A percentile compares a stretch with the other conserved stretches of the same genome.
These are phyloP conservation scores for Penicillium frequentans DNA, from an alignment of 2,329 filamentous ascomycete genomes.

Conservation along the genomic window DNA sequence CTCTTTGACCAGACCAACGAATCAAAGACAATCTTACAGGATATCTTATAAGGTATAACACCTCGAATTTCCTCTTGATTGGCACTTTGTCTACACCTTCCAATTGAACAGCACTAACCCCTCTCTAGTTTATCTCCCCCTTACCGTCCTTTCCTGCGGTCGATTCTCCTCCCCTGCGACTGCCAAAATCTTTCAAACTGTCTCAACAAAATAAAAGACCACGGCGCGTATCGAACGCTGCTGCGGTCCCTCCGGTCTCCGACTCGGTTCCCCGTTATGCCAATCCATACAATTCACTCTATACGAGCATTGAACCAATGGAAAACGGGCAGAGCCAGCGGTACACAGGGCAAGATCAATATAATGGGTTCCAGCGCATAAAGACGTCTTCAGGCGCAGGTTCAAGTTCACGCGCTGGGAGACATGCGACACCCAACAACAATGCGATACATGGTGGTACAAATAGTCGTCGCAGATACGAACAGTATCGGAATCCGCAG, in stretches of 20 bases:
- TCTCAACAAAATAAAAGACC: constrained; percentile 12
- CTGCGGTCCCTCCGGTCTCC: background rate
- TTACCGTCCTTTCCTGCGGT: background rate
- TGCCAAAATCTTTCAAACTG: constrained; percentile 10
- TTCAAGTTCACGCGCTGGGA: background rate
- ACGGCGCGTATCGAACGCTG: constrained; percentile 12
- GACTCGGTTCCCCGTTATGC: constrained; percentile 1
- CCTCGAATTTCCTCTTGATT: background rate
- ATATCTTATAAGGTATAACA: background rate
- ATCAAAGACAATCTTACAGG: background rate
- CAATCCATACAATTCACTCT: constrained; percentile 1
- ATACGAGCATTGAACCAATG: background rate
- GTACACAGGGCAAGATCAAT: background rate
- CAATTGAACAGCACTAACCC: background rate
- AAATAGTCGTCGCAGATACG: background rate
- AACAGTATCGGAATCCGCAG: background rate
- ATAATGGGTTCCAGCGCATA: background rate
- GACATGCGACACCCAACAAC: background rate
- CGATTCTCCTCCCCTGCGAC: background rate
- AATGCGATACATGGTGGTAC: background rate
- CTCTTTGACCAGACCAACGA: background rate
- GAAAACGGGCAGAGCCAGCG: background rate
- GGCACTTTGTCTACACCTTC: background rate
- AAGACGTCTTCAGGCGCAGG: background rate
- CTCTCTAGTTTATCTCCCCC: background rate